A percentile compares a stretch with the other conserved stretches of the same genome.
Conservation (phyloP, 208 protist genomes). For the Leishmania gerbilli region DNA sequence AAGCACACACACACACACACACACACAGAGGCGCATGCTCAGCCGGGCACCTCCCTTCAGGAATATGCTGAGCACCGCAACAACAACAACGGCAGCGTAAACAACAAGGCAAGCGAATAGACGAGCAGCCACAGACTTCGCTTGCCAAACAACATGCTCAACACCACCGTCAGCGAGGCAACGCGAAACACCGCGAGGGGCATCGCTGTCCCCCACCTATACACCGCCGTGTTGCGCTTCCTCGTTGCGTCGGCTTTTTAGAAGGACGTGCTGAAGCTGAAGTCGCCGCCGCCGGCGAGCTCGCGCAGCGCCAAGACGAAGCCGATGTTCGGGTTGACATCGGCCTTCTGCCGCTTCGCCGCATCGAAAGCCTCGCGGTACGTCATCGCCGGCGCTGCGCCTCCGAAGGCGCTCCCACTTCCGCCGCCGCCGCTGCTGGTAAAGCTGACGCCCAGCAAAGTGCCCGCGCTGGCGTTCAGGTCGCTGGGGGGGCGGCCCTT, state of each 20-base stretch:
- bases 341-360: conserved; percentile 56
- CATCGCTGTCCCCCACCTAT: neutral
- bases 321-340: conserved; percentile 89
- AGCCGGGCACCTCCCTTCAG: no score
- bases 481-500: neutral
- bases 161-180: neutral
- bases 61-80: neutral
- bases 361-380: conserved; percentile 71
- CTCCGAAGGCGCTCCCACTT: conserved; percentile 12
- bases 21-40: neutral
- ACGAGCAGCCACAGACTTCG: neutral
- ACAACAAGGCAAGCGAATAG: neutral
- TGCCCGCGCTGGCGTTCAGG: neutral
- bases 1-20: neutral
- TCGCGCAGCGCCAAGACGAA: conserved; percentile 75
- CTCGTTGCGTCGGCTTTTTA: conserved; percentile 12
- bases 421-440: conserved; percentile 11
- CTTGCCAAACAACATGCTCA: neutral
- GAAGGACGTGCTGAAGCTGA: conserved; percentile 40
- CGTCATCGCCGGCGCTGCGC: conserved; percentile 36
- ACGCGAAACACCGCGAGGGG: neutral
- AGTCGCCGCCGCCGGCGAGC: conserved; percentile 41
- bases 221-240: neutral
- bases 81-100: neutral
- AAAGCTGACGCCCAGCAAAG: conserved; percentile 1